Base-by-base conservation (phyloP, 163 green algal genomes). In the Trebouxiophyceae sp. region DNA sequence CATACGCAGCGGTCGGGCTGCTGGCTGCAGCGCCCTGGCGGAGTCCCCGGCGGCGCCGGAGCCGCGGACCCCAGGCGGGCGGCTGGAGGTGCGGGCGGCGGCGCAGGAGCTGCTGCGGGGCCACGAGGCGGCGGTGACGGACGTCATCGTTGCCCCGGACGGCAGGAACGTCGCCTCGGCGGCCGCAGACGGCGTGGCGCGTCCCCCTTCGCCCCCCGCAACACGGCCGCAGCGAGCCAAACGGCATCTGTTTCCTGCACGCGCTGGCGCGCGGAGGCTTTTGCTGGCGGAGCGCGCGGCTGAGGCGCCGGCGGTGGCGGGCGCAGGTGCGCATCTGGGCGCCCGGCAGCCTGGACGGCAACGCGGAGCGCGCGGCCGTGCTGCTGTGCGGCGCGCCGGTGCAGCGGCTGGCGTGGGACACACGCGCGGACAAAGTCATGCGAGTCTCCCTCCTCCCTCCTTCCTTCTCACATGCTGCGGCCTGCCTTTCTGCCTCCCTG, bases 361-460 rank as follows among this genome's bases (percentile, higher is more conserved):
- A 68, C 28, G 23, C 30, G 4, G 39, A 7, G 6, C 60, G 71
- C 20, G 30, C 63, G 24, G 73, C 68, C 19, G 55, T 50, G 31
- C 33, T 85, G 34, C 26, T 65, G 8, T 80, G 72, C 28, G 73
- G 73, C 4, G 63, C 62, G 1, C 24, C 77, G 3, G 80, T 83
- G 3, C 68, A 70, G 2, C 50, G 28, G 4, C 46, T 85, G 5
- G 70, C 77, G 1, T 87, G 80, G 80, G 80, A 87, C 50, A 47
- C 46, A 7, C 62, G 80, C 5, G 77, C 77, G 8, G 80, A 86
- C 63, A 86, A 86, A 63, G 62, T 86, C 54, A 46, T 70, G 65
- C 63, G 64, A 24, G 67, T 22, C 32, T 23, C 3, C 33, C n/a
- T 23, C 27, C 26, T 19, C 8, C 19, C 26, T 33, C 26, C 30